Percentiles rank a stretch among this genome's conserved stretches.
phyloP scores from a whole-genome alignment of 164 flowering plant genomes.

The Chimonanthus salicifolius region DNA sequence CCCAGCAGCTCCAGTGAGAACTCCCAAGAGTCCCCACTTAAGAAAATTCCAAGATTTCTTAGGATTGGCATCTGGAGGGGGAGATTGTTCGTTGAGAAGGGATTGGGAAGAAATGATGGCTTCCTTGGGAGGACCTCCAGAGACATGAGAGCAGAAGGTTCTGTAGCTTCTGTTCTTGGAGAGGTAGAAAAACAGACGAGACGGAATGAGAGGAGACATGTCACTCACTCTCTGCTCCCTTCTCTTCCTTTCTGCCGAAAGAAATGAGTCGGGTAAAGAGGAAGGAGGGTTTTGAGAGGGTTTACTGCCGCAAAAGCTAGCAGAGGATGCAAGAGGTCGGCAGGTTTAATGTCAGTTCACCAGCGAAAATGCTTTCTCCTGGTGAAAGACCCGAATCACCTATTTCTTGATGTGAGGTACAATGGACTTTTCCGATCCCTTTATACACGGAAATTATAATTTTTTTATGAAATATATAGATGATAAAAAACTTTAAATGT shows the following conservation, averaged over 20 bases:
- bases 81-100: constrained; percentile 17
- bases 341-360: too few species aligned
- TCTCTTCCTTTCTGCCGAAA: background rate
- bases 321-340: too few species aligned
- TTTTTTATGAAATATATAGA: too few species aligned
- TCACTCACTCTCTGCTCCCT: background rate
- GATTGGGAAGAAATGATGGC: constrained; percentile 30
- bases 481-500: too few species aligned
- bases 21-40: constrained; percentile 29
- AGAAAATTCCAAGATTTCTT: constrained; percentile 37
- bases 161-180: constrained; percentile 9
- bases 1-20: constrained; percentile 45
- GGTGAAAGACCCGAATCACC: too few species aligned
- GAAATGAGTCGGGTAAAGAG: too few species aligned
- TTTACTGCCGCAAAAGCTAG: too few species aligned
- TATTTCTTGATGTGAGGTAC: too few species aligned
- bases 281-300: too few species aligned
- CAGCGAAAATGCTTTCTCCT: too few species aligned
- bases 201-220: constrained; percentile 29
- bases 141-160: constrained; percentile 9
- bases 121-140: constrained; percentile 23
- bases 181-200: constrained; percentile 21
- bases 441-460: too few species aligned
- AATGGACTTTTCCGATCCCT: too few species aligned
- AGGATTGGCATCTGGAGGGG: constrained; percentile 12